Evolutionary conservation across 2,329 filamentous ascomycete species (phyloP).

Genomic region (Aotearoamyces nothofagi): DNA sequence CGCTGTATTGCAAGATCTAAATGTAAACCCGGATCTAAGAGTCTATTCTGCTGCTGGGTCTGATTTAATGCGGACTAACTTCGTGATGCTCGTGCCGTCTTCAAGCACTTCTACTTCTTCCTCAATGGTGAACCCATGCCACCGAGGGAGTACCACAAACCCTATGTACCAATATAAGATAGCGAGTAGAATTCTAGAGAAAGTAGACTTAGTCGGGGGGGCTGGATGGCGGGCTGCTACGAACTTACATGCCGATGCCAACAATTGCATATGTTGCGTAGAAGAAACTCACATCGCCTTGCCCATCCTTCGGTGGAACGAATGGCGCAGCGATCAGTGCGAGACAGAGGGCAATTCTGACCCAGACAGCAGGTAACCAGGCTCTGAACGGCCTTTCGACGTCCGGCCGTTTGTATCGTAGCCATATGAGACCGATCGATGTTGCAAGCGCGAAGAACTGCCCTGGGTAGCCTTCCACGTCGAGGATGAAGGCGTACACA

Average conservation of each 20-base stretch:
- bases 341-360: constrained; percentile 13
- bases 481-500: constrained; percentile 20
- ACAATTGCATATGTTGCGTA: constrained; percentile 39
- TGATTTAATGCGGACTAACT: constrained; percentile 25
- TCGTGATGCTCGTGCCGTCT: constrained; percentile 54
- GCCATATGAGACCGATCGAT: constrained; percentile 20
- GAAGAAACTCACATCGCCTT: constrained; percentile 28
- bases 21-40: no score
- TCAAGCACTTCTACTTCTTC: constrained; percentile 42
- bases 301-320: constrained; percentile 23
- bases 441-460: constrained; percentile 27
- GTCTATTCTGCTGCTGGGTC: no score
- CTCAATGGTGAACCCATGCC: constrained; percentile 44
- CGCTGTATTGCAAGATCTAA: no score
- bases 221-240: neutral
- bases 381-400: constrained; percentile 15
- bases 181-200: constrained; percentile 36
- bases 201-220: constrained; percentile 8
- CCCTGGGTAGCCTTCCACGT: constrained; percentile 20
- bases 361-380: constrained; percentile 18
- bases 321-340: constrained; percentile 21
- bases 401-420: constrained; percentile 39
- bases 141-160: constrained; percentile 43
- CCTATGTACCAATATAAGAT: constrained; percentile 55
- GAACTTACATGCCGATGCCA: constrained; percentile 34